phyloP scores from a whole-genome alignment of 768 basidiomycete genomes.

The Boletus patriciae region DNA sequence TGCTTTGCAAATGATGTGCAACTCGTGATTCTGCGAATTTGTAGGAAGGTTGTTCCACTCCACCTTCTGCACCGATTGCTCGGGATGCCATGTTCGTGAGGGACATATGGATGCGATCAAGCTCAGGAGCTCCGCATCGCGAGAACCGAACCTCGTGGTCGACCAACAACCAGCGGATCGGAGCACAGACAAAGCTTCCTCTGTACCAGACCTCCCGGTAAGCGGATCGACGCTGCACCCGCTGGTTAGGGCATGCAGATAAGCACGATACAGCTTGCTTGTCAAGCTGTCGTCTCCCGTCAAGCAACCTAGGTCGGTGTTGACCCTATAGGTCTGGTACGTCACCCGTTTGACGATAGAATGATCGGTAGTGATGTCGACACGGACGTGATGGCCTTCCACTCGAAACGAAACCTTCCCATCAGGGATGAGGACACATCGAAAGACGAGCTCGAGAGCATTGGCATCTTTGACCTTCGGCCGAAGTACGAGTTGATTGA shows the following conservation, averaged over 20 bases:
- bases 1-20: constrained; percentile 21
- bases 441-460: constrained; percentile 1
- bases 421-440: constrained; percentile 40
- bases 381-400: constrained; percentile 14
- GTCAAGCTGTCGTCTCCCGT: constrained; percentile 24
- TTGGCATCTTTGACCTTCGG: constrained; percentile 3
- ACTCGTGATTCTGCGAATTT: constrained; percentile 33
- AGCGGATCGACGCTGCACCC: constrained; percentile 44
- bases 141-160: constrained; percentile 35
- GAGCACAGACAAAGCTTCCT: constrained; percentile 24
- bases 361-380: constrained; percentile 9
- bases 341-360: constrained; percentile 1
- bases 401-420: constrained; percentile 23
- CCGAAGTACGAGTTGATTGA: constrained; percentile 40
- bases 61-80: constrained; percentile 42
- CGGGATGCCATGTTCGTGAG: constrained; percentile 37
- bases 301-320: constrained; percentile 32
- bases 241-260: constrained; percentile 46
- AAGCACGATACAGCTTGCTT: constrained; percentile 37
- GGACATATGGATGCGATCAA: constrained; percentile 30
- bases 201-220: constrained; percentile 36
- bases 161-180: constrained; percentile 38
- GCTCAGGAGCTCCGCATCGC: constrained; percentile 32
- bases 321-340: constrained; percentile 32
- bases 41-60: constrained; percentile 26